Percentiles rank a stretch among this genome's conserved stretches.
Evolutionary conservation across 208 protist genomes (phyloP).

Genomic region (Crithidia fasciculata): DNA sequence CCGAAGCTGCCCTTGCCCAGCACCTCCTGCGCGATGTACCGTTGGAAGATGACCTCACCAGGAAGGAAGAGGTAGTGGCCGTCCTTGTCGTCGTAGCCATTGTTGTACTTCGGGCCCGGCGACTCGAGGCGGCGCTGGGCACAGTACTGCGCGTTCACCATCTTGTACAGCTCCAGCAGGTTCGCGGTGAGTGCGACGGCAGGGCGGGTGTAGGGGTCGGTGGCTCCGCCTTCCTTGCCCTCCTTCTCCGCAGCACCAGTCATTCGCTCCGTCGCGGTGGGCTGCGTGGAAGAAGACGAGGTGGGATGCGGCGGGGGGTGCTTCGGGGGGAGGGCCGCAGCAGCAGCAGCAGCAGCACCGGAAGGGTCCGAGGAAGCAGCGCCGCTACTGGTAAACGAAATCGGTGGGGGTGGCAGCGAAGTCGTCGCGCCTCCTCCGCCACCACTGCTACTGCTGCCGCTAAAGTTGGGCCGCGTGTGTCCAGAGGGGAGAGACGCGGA

Average conservation of each 20-base stretch:
- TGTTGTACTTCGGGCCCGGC: slow-evolving; percentile 83
- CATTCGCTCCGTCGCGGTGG: no score
- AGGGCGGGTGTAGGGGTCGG: slow-evolving; percentile 34
- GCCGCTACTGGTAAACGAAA: no score
- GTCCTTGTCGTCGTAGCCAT: slow-evolving; percentile 88
- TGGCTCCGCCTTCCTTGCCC: not conserved
- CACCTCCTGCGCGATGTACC: slow-evolving; percentile 87
- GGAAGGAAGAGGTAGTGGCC: slow-evolving; percentile 89
- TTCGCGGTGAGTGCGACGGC: slow-evolving; percentile 56
- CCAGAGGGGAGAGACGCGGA: not conserved
- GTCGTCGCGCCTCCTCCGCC: no score
- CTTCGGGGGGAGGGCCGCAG: not conserved
- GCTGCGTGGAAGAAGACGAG: not conserved
- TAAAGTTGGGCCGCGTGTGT: slow-evolving; percentile 7
- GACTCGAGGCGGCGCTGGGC: slow-evolving; percentile 58
- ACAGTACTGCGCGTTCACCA: slow-evolving; percentile 79
- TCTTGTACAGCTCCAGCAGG: slow-evolving; percentile 71
- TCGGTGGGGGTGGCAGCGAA: no score
- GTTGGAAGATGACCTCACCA: slow-evolving; percentile 83
- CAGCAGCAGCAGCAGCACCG: not conserved
- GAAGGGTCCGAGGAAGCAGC: not conserved
- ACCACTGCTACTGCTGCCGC: not conserved
- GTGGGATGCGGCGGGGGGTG: not conserved
- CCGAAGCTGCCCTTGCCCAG: slow-evolving; percentile 93
- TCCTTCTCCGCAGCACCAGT: not conserved